Conservation (phyloP, 129 eudicot species). For the Artemisia tridentata region DNA sequence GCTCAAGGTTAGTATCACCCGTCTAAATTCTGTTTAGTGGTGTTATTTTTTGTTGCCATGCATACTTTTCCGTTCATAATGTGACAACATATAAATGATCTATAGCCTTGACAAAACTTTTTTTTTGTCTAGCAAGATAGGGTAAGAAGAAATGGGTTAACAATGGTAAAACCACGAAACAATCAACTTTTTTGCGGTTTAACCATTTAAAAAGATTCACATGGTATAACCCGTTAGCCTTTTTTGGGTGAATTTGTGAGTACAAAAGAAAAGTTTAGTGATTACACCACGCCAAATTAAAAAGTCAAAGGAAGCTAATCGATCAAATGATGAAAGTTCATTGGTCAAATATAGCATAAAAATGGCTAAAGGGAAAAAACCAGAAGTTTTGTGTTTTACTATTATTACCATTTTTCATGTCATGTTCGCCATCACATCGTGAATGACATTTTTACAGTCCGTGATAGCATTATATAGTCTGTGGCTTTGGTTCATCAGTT, state of each 20-base stretch:
- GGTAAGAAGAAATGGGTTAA: background rate
- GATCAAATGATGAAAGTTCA: too few relatives aligned
- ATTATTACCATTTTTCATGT: background rate
- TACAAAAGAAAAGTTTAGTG: too few relatives aligned
- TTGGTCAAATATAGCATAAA: too few relatives aligned
- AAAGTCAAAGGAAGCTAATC: too few relatives aligned
- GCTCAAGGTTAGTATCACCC: conserved; percentile 73
- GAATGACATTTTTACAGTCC: conserved; percentile 18
- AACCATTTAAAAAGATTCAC: too few relatives aligned
- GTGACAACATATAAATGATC: conserved; percentile 11
- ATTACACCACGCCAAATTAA: too few relatives aligned
- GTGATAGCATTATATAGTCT: background rate
- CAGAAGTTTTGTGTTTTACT: too few relatives aligned
- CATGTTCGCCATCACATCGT: conserved; percentile 11
- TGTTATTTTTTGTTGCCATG: conserved; percentile 13
- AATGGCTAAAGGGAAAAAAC: too few relatives aligned
- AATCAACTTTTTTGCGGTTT: too few relatives aligned
- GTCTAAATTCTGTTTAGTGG: conserved; percentile 9
- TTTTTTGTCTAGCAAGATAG: conserved; percentile 10
- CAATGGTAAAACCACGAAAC: too few relatives aligned
- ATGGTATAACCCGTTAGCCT: too few relatives aligned
- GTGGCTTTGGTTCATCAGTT: background rate
- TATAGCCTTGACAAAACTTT: conserved; percentile 3
- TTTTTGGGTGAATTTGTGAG: too few relatives aligned
- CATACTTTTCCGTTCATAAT: background rate